phyloP scores from a whole-genome alignment of 2,329 filamentous ascomycete genomes.

The Cordyceps pruinosa region DNA sequence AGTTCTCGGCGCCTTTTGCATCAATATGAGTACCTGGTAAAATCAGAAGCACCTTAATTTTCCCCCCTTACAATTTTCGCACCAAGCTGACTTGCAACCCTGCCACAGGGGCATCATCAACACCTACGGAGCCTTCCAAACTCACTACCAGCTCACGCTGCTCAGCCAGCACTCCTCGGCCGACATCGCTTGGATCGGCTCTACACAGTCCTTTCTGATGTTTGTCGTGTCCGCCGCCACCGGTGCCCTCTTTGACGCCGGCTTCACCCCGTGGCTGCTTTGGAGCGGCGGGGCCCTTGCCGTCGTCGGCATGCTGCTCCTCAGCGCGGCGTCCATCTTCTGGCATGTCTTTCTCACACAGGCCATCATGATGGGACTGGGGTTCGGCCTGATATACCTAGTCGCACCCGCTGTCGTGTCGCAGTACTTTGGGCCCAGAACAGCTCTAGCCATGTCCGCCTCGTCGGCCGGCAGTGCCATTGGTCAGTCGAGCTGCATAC shows the following conservation, averaged over 20 bases:
- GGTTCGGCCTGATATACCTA: conserved; percentile 32
- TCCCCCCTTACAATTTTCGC: not conserved
- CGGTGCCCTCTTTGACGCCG: conserved; percentile 32
- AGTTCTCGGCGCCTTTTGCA: conserved; percentile 42
- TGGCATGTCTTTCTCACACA: conserved; percentile 28
- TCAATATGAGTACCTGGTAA: conserved; percentile 47
- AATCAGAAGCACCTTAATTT: no score
- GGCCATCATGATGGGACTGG: conserved; percentile 30
- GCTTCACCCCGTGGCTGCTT: conserved; percentile 26
- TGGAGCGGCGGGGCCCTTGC: conserved; percentile 30
- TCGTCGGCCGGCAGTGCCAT: conserved; percentile 30
- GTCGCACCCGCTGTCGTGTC: conserved; percentile 31
- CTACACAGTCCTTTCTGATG: conserved; percentile 29
- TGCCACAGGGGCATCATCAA: conserved; percentile 7
- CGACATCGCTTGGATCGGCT: conserved; percentile 28
- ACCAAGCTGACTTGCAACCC: no score
- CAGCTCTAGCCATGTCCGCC: conserved; percentile 34
- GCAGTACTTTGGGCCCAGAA: conserved; percentile 32
- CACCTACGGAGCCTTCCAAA: conserved; percentile 48
- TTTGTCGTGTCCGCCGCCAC: conserved; percentile 28
- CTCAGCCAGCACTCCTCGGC: conserved; percentile 20
- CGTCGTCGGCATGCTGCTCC: conserved; percentile 50
- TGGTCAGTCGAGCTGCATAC: conserved; percentile 15
- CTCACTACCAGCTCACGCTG: conserved; percentile 41
- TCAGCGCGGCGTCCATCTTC: conserved; percentile 33